A percentile compares a stretch with the other conserved stretches of the same genome.
These are phyloP conservation scores for Neoarthrinium moseri DNA, from an alignment of 2,329 filamentous ascomycete genomes.

Conservation along the genomic window DNA sequence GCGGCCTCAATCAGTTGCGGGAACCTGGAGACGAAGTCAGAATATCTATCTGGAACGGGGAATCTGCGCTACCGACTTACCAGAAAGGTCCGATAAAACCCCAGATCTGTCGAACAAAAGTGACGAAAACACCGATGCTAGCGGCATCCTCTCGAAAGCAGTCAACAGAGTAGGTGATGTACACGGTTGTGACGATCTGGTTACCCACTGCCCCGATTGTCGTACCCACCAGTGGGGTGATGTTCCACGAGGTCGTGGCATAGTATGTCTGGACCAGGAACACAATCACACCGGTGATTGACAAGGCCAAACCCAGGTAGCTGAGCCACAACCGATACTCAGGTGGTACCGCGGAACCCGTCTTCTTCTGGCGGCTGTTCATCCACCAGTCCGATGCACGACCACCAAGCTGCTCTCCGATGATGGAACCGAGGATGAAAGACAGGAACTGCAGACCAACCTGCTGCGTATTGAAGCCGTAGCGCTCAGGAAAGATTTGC, in stretches of 20 bases:
- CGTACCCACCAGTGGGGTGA: constrained; percentile 54
- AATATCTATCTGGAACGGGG: too few relatives aligned
- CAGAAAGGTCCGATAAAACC: constrained; percentile 46
- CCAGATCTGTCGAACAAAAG: constrained; percentile 52
- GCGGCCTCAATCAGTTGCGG: constrained; percentile 35
- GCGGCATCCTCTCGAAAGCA: constrained; percentile 51
- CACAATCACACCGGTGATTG: constrained; percentile 51
- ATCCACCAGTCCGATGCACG: constrained; percentile 53
- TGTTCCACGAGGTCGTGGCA: constrained; percentile 46
- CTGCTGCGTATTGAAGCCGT: constrained; percentile 55
- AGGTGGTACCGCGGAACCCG: constrained; percentile 31
- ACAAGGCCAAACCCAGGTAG: constrained; percentile 49
- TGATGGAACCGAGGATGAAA: constrained; percentile 54
- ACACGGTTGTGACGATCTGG: constrained; percentile 59
- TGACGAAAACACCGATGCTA: constrained; percentile 58
- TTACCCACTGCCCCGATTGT: constrained; percentile 53
- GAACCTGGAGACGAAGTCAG: constrained; percentile 30
- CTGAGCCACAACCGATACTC: constrained; percentile 58
- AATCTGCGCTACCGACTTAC: too few relatives aligned
- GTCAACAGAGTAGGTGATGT: constrained; percentile 61
- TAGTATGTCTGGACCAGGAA: constrained; percentile 51
- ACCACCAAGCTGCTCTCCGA: constrained; percentile 59
- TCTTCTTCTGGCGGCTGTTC: constrained; percentile 32
- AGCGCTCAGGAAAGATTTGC: constrained; percentile 54
- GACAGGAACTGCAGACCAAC: constrained; percentile 58